Evolutionary conservation across 805 yeast species (phyloP).

Genomic region (Candida ascalaphidarum): DNA sequence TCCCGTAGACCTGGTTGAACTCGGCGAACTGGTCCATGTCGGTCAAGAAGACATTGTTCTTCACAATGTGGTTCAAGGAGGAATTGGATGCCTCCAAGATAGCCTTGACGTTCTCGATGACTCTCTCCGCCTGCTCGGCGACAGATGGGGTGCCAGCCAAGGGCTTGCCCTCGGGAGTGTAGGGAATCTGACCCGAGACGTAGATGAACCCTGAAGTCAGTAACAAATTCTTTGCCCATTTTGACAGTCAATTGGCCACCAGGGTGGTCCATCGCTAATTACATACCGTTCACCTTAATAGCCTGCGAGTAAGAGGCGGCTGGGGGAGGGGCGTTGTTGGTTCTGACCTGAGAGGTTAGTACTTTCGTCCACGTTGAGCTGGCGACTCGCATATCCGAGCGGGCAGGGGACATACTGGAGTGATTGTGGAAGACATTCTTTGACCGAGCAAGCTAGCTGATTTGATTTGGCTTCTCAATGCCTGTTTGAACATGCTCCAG

Average conservation of each 20-base stretch:
- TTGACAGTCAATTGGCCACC: neutral
- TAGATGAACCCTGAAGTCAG: conserved; percentile 56
- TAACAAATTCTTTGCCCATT: neutral
- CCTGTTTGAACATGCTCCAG: conserved; percentile 13
- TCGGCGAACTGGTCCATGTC: conserved; percentile 80
- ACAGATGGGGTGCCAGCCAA: conserved; percentile 60
- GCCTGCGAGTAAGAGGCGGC: conserved; percentile 98
- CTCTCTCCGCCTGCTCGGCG: conserved; percentile 72
- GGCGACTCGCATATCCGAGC: too few relatives aligned
- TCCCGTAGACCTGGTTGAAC: conserved; percentile 78
- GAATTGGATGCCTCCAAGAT: conserved; percentile 84
- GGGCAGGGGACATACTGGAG: conserved; percentile 30
- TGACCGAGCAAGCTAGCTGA: too few relatives aligned
- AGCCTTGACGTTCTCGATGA: conserved; percentile 55
- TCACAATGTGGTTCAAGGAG: conserved; percentile 72
- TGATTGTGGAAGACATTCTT: conserved; percentile 18
- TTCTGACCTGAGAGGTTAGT: conserved; percentile 39
- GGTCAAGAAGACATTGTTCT: conserved; percentile 82
- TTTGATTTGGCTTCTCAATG: too few relatives aligned
- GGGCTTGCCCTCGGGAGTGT: conserved; percentile 73
- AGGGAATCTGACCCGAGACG: conserved; percentile 93
- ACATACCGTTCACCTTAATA: conserved; percentile 65
- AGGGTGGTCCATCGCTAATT: neutral
- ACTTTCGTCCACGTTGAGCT: conserved; percentile 6
- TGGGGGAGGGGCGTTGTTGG: conserved; percentile 86